Evolutionary conservation across 495 filamentous ascomycete genomes (phyloP).

Genomic region (Lindgomyces ingoldianus): DNA sequence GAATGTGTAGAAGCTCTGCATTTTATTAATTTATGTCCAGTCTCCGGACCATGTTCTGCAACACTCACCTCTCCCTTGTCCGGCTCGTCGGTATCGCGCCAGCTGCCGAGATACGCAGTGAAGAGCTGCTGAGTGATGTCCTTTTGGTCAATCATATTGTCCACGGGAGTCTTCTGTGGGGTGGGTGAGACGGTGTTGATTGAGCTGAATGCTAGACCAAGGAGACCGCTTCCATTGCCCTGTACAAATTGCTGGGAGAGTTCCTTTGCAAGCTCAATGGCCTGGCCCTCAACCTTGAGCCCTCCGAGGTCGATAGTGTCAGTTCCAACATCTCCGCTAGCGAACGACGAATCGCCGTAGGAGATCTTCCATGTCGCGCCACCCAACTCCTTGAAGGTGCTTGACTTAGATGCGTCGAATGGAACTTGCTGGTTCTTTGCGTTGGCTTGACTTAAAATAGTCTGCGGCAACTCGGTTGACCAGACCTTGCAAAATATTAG

Average conservation of each 20-base stretch:
- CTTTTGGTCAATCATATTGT: conserved; percentile 63
- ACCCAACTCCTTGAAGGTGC: conserved; percentile 57
- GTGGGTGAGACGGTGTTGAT: conserved; percentile 69
- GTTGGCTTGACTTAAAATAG: conserved; percentile 39
- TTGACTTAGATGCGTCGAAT: conserved; percentile 63
- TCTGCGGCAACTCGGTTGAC: conserved; percentile 57
- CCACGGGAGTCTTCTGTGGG: conserved; percentile 64
- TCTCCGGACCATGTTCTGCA: neutral
- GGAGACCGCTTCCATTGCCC: conserved; percentile 65
- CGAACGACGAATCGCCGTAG: conserved; percentile 71
- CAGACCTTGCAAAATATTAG: conserved; percentile 39
- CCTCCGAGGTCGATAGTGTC: conserved; percentile 68
- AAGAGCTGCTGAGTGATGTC: conserved; percentile 59
- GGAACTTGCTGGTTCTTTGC: conserved; percentile 48
- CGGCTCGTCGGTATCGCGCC: conserved; percentile 56
- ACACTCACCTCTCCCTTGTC: conserved; percentile 48
- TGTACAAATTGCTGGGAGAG: conserved; percentile 59
- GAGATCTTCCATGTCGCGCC: conserved; percentile 67
- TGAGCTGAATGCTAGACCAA: conserved; percentile 68
- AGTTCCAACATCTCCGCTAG: conserved; percentile 68
- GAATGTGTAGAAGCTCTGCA: conserved; percentile 72
- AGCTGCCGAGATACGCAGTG: conserved; percentile 69
- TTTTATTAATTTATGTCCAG: neutral
- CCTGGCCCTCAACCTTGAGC: conserved; percentile 63
- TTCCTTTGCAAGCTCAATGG: conserved; percentile 66